Percentiles rank a stretch among this genome's conserved stretches.
Evolutionary conservation across 73 alveolate genomes (phyloP).

Genomic region (Durusdinium trenchii): DNA sequence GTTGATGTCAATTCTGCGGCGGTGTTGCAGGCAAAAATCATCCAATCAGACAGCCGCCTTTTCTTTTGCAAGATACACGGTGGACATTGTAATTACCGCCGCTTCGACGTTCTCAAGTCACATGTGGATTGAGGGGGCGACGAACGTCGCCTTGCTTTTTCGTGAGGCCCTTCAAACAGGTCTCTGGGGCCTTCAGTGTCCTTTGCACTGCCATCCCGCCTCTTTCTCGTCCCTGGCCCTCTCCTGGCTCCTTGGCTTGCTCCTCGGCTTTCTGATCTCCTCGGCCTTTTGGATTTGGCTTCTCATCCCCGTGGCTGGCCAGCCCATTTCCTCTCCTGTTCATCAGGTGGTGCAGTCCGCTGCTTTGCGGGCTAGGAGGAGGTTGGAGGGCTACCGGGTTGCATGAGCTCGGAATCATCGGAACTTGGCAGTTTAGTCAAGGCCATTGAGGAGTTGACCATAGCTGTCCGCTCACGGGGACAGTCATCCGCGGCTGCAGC

Average conservation of each 20-base stretch:
- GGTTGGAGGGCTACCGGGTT: not conserved
- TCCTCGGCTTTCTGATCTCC: not conserved
- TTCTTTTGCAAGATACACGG: no score
- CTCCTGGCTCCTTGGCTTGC: not conserved
- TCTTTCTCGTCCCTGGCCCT: not conserved
- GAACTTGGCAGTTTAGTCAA: not conserved
- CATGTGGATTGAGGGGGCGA: no score
- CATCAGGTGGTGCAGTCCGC: not conserved
- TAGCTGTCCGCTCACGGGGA: not conserved
- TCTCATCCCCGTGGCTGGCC: not conserved
- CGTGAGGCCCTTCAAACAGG: not conserved
- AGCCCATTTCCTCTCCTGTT: not conserved
- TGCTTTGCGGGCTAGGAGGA: not conserved
- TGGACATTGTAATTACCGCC: no score
- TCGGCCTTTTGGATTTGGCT: not conserved
- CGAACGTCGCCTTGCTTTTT: no score
- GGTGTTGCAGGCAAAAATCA: no score
- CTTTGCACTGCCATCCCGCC: not conserved
- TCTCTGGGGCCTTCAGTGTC: slow-evolving; percentile 9
- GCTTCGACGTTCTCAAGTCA: no score
- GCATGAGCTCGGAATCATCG: not conserved
- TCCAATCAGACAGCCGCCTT: no score
- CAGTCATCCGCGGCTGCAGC: not conserved
- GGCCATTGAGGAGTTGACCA: not conserved
- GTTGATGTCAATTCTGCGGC: no score